These are phyloP conservation scores for Annulohypoxylon nitens DNA, from an alignment of 495 filamentous ascomycete genomes.

Conservation along the genomic window DNA sequence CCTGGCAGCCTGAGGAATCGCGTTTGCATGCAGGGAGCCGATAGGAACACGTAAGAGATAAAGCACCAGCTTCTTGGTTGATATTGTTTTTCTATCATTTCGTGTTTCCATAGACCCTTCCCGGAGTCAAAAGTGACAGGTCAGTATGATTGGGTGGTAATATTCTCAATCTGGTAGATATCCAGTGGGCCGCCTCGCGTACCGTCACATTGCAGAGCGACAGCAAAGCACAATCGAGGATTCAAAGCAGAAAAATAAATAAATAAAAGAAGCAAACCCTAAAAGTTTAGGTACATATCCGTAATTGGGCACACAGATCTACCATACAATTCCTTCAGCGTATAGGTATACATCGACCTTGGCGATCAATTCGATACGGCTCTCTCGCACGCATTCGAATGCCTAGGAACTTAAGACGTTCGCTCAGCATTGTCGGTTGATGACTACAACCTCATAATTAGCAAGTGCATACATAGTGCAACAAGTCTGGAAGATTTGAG, in stretches of 20 bases:
- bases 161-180: constrained; percentile 10
- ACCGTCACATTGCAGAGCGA: constrained; percentile 10
- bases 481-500: not conserved
- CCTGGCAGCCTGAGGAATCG: not conserved
- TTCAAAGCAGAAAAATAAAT: not conserved
- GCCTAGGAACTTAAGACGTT: not conserved
- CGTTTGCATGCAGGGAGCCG: not conserved
- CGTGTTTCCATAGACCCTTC: constrained; percentile 10
- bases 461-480: not conserved
- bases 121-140: not conserved
- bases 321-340: not conserved
- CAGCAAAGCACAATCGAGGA: not conserved
- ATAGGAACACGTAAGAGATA: constrained; percentile 17
- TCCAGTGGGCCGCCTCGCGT: not conserved
- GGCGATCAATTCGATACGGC: too few relatives aligned
- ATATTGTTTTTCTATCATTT: not conserved
- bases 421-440: constrained; percentile 40
- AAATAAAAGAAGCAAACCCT: not conserved
- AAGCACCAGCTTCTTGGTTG: constrained; percentile 8
- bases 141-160: constrained; percentile 9
- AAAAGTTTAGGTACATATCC: not conserved
- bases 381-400: not conserved
- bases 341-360: not conserved
- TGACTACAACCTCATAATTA: constrained; percentile 26
- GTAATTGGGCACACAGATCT: not conserved